A percentile compares a stretch with the other conserved stretches of the same genome.
Conservation (phyloP, 495 filamentous ascomycete species). For the Penicillium antarcticum region DNA sequence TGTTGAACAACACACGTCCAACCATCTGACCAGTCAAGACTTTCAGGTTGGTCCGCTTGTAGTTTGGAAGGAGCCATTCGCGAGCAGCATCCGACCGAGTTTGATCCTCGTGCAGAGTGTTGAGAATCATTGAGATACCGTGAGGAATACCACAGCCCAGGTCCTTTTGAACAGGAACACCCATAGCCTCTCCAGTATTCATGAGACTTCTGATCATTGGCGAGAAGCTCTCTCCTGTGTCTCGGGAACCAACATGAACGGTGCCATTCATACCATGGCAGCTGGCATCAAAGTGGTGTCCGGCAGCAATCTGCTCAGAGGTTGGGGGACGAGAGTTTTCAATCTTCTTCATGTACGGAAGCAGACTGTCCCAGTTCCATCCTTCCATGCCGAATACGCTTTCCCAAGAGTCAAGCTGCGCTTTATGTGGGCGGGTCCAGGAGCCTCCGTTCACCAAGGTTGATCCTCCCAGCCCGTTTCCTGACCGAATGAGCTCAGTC, state of each 20-base stretch:
- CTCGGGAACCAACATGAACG: conserved; percentile 21
- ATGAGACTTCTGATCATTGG: conserved; percentile 22
- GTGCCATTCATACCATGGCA: conserved; percentile 26
- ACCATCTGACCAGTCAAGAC: conserved; percentile 45
- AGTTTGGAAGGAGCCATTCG: conserved; percentile 45
- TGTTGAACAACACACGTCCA: conserved; percentile 36
- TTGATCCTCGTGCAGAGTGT: conserved; percentile 20
- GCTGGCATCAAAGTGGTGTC: conserved; percentile 16
- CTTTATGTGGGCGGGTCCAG: conserved; percentile 41
- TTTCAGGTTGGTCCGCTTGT: conserved; percentile 41
- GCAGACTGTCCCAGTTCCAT: conserved; percentile 52
- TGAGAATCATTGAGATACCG: conserved; percentile 28
- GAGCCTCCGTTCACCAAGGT: conserved; percentile 54
- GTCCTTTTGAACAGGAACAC: conserved; percentile 19
- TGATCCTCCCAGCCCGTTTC: conserved; percentile 48
- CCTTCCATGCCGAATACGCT: conserved; percentile 41
- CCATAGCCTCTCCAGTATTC: conserved; percentile 7
- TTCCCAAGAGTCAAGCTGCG: conserved; percentile 50
- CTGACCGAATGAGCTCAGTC: conserved; percentile 14
- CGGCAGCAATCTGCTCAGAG: conserved; percentile 14
- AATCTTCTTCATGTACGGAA: conserved; percentile 35
- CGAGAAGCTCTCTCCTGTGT: conserved; percentile 16
- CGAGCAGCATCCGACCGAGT: conserved; percentile 39
- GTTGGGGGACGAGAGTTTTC: conserved; percentile 16
- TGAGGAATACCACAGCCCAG: conserved; percentile 22